These are phyloP conservation scores for Plectosphaerella sp. DNA, from an alignment of 2,329 filamentous ascomycete species.

Conservation along the genomic window DNA sequence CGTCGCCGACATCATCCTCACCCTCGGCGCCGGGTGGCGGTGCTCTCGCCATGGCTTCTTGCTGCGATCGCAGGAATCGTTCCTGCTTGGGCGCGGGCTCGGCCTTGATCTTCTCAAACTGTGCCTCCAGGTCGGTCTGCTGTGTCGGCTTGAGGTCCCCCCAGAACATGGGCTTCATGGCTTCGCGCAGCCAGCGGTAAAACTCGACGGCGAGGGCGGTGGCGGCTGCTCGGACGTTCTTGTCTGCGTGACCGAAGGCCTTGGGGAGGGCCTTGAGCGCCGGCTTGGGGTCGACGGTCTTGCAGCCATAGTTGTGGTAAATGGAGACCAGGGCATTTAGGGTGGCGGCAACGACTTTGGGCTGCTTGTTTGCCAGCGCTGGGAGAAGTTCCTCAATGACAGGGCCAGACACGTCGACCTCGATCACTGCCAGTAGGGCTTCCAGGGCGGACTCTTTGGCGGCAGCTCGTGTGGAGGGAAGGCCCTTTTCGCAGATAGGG, in stretches of 20 bases:
- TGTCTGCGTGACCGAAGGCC: slow-evolving; percentile 92
- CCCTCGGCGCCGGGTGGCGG: slow-evolving; percentile 55
- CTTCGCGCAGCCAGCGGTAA: slow-evolving; percentile 94
- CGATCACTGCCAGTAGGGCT: slow-evolving; percentile 81
- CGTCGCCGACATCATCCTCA: slow-evolving; percentile 53
- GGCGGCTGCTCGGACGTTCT: slow-evolving; percentile 93
- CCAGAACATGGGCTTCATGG: slow-evolving; percentile 99
- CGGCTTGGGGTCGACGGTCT: slow-evolving; percentile 87
- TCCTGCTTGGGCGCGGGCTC: slow-evolving; percentile 88
- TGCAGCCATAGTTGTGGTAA: slow-evolving; percentile 92
- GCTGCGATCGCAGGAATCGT: slow-evolving; percentile 80
- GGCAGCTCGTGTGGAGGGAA: slow-evolving; percentile 80
- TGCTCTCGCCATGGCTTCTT: slow-evolving; percentile 73
- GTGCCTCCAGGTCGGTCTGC: slow-evolving; percentile 86
- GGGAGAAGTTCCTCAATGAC: slow-evolving; percentile 89
- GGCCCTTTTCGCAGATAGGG: slow-evolving; percentile 84
- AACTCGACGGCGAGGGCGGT: slow-evolving; percentile 89
- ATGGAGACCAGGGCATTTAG: slow-evolving; percentile 76
- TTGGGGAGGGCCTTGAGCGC: slow-evolving; percentile 85
- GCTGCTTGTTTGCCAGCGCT: slow-evolving; percentile 79
- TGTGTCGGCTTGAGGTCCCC: slow-evolving; percentile 91
- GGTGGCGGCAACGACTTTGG: slow-evolving; percentile 74
- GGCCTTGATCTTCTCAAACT: slow-evolving; percentile 90
- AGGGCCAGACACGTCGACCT: slow-evolving; percentile 79
- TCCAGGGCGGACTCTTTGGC: slow-evolving; percentile 86